Evolutionary conservation across 73 alveolate genomes (phyloP).

Genomic region (Stentor coeruleus): DNA sequence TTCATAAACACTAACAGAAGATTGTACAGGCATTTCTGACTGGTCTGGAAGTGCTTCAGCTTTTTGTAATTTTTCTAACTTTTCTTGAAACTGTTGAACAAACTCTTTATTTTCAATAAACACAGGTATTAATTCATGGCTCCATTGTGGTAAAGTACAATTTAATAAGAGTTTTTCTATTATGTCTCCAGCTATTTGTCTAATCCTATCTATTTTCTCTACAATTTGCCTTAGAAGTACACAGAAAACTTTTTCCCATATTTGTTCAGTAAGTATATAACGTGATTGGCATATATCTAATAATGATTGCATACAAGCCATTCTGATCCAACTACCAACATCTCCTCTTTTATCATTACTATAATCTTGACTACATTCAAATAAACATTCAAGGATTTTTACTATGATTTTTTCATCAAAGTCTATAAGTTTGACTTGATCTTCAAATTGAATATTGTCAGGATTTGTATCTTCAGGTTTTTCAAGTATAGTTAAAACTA

Average conservation of each 20-base stretch:
- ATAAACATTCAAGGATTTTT: slow-evolving; percentile 44
- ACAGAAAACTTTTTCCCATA: slow-evolving; percentile 30
- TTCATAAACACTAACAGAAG: slow-evolving; percentile 25
- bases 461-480: background rate
- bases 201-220: slow-evolving; percentile 80
- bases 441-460: slow-evolving; percentile 3
- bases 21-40: slow-evolving; percentile 12
- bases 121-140: slow-evolving; percentile 43
- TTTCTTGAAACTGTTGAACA: slow-evolving; percentile 47
- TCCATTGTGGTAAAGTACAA: slow-evolving; percentile 34
- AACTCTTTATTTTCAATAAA: slow-evolving; percentile 37
- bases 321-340: slow-evolving; percentile 90
- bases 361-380: slow-evolving; percentile 66
- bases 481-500: background rate
- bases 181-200: slow-evolving; percentile 85
- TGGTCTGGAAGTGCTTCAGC: slow-evolving; percentile 33
- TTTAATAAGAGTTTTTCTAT: slow-evolving; percentile 35
- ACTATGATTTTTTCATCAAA: slow-evolving; percentile 36
- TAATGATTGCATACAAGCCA: slow-evolving; percentile 65
- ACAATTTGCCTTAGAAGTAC: slow-evolving; percentile 56
- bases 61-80: slow-evolving; percentile 42
- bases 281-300: slow-evolving; percentile 26
- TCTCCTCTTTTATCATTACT: slow-evolving; percentile 86
- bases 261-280: slow-evolving; percentile 24
- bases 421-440: slow-evolving; percentile 45